Conservation (phyloP, 345 rosid genomes). For the Viola odorata region DNA sequence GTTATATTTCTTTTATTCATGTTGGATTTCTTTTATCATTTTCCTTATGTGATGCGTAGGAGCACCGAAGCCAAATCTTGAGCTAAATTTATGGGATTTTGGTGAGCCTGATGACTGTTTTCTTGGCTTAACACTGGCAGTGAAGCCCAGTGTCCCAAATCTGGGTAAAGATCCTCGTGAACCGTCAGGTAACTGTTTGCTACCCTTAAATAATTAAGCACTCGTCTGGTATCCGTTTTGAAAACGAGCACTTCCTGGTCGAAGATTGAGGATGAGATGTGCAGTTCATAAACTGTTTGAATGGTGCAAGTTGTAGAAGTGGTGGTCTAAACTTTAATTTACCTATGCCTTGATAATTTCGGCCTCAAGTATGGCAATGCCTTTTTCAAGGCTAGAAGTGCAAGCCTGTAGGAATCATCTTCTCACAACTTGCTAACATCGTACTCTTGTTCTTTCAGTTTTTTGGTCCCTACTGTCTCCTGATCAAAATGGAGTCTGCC, state of each 20-base stretch:
- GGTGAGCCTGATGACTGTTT: slow-evolving; percentile 83
- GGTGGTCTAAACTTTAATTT: no score
- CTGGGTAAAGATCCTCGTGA: slow-evolving; percentile 57
- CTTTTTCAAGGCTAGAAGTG: not conserved
- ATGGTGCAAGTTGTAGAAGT: not conserved
- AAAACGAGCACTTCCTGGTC: not conserved
- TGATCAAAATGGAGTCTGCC: slow-evolving; percentile 38
- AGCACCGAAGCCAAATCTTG: slow-evolving; percentile 82
- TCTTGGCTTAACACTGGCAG: slow-evolving; percentile 85
- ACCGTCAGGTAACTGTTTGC: slow-evolving; percentile 51
- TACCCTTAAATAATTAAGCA: not conserved
- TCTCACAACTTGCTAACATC: slow-evolving; percentile 4
- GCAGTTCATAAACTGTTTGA: not conserved
- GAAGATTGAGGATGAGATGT: not conserved
- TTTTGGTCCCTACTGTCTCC: slow-evolving; percentile 82
- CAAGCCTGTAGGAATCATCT: not conserved
- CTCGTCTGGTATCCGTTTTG: not conserved
- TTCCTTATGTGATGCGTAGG: slow-evolving; percentile 18
- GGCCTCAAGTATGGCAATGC: no score
- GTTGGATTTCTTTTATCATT: slow-evolving; percentile 3
- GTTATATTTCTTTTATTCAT: not conserved
- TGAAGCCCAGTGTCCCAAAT: slow-evolving; percentile 72
- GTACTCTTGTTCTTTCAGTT: slow-evolving; percentile 35
- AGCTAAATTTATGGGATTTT: slow-evolving; percentile 90
- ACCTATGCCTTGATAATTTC: no score